Evolutionary conservation across 2,329 filamentous ascomycete genomes (phyloP).

Genomic region (Fulvia fulva): DNA sequence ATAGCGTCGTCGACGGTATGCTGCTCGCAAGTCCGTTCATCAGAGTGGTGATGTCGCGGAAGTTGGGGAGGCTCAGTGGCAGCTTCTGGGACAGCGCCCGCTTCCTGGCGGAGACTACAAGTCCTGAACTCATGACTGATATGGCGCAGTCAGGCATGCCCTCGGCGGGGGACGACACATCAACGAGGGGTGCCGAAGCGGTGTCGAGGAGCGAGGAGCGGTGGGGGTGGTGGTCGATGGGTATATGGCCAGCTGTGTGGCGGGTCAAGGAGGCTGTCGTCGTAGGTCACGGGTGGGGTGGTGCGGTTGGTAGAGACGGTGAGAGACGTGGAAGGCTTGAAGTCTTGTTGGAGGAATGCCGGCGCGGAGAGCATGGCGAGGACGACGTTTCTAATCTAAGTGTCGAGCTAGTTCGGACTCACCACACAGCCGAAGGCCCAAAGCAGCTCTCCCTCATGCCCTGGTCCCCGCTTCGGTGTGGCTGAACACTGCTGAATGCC

Average conservation of each 20-base stretch:
- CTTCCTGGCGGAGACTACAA: constrained; percentile 20
- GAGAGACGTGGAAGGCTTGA: neutral
- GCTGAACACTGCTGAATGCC: neutral
- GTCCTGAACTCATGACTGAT: constrained; percentile 8
- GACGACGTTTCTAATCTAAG: neutral
- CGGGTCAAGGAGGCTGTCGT: neutral
- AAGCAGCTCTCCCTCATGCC: too few relatives aligned
- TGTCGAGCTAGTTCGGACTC: neutral
- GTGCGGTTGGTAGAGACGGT: neutral
- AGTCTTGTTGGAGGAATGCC: neutral
- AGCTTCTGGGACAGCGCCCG: constrained; percentile 16
- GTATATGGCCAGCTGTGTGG: neutral
- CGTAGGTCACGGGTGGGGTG: neutral
- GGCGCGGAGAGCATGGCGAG: neutral
- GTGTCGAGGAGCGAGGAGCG: neutral
- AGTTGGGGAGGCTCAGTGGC: constrained; percentile 16
- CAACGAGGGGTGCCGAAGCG: neutral
- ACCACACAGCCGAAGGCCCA: neutral
- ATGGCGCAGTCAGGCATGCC: neutral
- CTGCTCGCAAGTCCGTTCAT: constrained; percentile 20
- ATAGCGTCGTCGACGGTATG: constrained; percentile 14
- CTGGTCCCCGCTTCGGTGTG: too few relatives aligned
- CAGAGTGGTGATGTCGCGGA: constrained; percentile 20
- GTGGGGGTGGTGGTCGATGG: neutral
- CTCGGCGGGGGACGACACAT: neutral